Evolutionary conservation across 106 monocot species (phyloP), one percentile per base, ranked within the genome.

Genomic region (Allium sativum): DNA sequence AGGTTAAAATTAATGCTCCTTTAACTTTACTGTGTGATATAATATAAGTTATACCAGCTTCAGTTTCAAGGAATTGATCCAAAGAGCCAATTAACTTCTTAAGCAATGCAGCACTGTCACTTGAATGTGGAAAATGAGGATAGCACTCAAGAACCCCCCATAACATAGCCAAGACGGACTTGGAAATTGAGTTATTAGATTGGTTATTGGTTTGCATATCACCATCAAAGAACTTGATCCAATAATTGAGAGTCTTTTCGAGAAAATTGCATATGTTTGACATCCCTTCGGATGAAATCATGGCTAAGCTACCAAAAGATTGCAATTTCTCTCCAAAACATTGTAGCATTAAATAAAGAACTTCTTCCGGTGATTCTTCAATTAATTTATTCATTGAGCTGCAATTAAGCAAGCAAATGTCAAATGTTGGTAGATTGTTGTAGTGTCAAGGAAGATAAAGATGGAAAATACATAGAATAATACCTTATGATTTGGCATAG

Each of bases 111-210:
- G 56, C 12, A 44, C 52, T 56, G 11, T 68, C 79, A 44, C 67
- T 7, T 21, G 55, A 55, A 76, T 52, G 47, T 48, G 54, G 65
- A 45, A 87, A 62, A 56, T 72, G 70, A 56, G 80, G 79, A 52
- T 70, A 88, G 65, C 84, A 92, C 56, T 58, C 74, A 68, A 98
- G 61, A 21, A 72, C 68, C 53, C 88, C 96, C 96, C 91, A 98
- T 31, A 98, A 41, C 21, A 84, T 50, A 58, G 78, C 71, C 21
- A 85, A 44, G 41, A 88, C 72, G 11, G 77, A 73, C 42, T 65
- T 51, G 55, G 15, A 50, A 65, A 79, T 43, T 73, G 70, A 42
- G 14, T 43, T 55, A 45, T 68, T 20, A 55, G 55, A 64, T 9
- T 42, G 55, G 19, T 52, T 56, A 5, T 58, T 16, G 9, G 56